phyloP scores from a whole-genome alignment of 1,284 basidiomycete species.

The Meira nashicola region DNA sequence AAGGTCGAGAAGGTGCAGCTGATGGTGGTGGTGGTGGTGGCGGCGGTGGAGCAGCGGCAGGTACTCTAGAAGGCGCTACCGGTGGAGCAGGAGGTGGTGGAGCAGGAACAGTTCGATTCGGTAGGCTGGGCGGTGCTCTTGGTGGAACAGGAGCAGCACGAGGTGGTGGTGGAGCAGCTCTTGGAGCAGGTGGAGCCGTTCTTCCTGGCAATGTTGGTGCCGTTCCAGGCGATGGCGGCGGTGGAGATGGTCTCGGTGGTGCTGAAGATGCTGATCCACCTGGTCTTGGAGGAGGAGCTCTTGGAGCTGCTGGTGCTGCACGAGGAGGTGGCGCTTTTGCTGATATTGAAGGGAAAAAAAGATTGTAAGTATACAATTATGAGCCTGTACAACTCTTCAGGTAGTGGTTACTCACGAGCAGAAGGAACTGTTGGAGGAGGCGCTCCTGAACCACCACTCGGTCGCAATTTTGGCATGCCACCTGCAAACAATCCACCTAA shows the following conservation, averaged over 20 bases:
- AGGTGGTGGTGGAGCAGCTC: constrained; percentile 9
- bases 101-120: constrained; percentile 1
- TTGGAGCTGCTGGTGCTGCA: constrained; percentile 6
- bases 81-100: background rate
- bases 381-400: background rate
- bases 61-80: background rate
- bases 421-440: constrained; percentile 8
- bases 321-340: background rate
- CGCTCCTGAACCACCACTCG: constrained; percentile 8
- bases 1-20: constrained; percentile 1
- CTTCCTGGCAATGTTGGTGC: constrained; percentile 10
- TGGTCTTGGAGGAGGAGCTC: constrained; percentile 5
- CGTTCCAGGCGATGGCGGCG: background rate
- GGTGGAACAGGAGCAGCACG: constrained; percentile 17
- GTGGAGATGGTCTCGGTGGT: constrained; percentile 11
- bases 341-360: constrained; percentile 5
- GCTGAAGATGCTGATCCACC: no score
- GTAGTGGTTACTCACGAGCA: background rate
- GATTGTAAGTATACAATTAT: background rate
- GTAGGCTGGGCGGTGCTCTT: constrained; percentile 17
- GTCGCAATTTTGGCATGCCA: constrained; percentile 79
- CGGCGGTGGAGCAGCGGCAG: background rate
- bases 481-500: constrained; percentile 80
- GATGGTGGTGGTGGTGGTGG: background rate
- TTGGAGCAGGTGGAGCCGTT: background rate